Conservation (phyloP, 2,329 filamentous ascomycete genomes). For the Plectosphaerella sp. region DNA sequence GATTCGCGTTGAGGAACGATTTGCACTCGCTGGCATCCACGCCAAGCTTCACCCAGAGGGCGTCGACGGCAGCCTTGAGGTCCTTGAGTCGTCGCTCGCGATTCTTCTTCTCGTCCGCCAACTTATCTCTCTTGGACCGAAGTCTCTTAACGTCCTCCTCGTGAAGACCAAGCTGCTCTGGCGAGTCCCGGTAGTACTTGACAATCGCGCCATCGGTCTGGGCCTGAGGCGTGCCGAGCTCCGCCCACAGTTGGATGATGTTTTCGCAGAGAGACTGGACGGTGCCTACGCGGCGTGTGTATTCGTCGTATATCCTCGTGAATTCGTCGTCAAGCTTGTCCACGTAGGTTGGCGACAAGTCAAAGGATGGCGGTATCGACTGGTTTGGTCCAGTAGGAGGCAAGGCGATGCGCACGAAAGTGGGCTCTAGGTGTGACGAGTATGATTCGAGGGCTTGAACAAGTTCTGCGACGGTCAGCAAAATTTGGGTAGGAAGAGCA, state of each 20-base stretch:
- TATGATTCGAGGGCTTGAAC: conserved; percentile 93
- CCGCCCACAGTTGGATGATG: conserved; percentile 92
- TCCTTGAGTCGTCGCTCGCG: conserved; percentile 76
- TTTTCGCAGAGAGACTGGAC: conserved; percentile 75
- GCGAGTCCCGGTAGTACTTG: conserved; percentile 82
- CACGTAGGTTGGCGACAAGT: conserved; percentile 88
- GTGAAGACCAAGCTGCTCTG: conserved; percentile 90
- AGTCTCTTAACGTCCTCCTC: conserved; percentile 77
- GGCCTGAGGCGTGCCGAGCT: conserved; percentile 88
- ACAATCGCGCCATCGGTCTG: conserved; percentile 87
- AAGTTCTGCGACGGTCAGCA: conserved; percentile 58
- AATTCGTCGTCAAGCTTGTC: conserved; percentile 86
- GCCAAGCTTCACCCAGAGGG: conserved; percentile 82
- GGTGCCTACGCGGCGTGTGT: conserved; percentile 72
- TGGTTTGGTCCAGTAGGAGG: conserved; percentile 77
- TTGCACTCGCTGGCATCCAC: conserved; percentile 80
- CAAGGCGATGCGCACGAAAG: conserved; percentile 79
- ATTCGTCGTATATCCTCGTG: conserved; percentile 93
- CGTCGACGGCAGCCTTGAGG: conserved; percentile 72
- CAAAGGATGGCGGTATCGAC: conserved; percentile 76
- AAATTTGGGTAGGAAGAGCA: no score
- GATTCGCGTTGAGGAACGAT: conserved; percentile 78
- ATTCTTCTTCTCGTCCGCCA: conserved; percentile 81
- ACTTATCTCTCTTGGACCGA: conserved; percentile 70
- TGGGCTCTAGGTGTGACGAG: conserved; percentile 87